Conservation (phyloP, 192 early-diverging fungal species). For the Gorgonomyces haynaldii region DNA sequence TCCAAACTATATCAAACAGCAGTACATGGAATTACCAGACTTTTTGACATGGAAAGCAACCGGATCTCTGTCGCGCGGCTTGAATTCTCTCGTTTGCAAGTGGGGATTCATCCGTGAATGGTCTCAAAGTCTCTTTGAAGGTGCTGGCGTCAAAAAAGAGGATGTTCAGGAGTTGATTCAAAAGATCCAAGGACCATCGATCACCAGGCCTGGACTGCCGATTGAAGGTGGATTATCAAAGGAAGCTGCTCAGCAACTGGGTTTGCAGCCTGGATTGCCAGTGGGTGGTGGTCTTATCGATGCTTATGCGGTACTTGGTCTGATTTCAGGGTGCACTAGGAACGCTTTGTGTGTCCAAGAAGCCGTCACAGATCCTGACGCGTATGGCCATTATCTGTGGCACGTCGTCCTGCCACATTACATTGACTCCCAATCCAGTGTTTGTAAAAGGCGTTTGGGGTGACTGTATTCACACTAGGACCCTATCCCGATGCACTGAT, state of each 20-base stretch:
- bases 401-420: conserved; percentile 50
- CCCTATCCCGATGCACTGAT: conserved; percentile 51
- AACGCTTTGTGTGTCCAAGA: conserved; percentile 24
- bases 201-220: conserved; percentile 29
- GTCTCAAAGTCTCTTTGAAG: conserved; percentile 44
- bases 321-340: conserved; percentile 3
- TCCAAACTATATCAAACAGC: conserved; percentile 9
- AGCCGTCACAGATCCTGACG: background rate
- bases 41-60: conserved; percentile 58
- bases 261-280: conserved; percentile 29
- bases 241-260: conserved; percentile 43
- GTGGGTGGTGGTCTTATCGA: conserved; percentile 62
- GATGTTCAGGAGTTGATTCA: conserved; percentile 31
- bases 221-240: conserved; percentile 39
- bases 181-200: conserved; percentile 21
- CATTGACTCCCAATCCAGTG: conserved; percentile 32
- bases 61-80: conserved; percentile 31
- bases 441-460: conserved; percentile 53
- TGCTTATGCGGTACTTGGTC: conserved; percentile 45
- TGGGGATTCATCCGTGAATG: conserved; percentile 35
- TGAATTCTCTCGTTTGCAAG: conserved; percentile 60
- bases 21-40: conserved; percentile 64
- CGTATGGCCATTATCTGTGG: conserved; percentile 56
- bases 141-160: conserved; percentile 40
- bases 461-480: conserved; percentile 21